Evolutionary conservation across 177 flowering plant species (phyloP).

Genomic region (Telopea speciosissima): DNA sequence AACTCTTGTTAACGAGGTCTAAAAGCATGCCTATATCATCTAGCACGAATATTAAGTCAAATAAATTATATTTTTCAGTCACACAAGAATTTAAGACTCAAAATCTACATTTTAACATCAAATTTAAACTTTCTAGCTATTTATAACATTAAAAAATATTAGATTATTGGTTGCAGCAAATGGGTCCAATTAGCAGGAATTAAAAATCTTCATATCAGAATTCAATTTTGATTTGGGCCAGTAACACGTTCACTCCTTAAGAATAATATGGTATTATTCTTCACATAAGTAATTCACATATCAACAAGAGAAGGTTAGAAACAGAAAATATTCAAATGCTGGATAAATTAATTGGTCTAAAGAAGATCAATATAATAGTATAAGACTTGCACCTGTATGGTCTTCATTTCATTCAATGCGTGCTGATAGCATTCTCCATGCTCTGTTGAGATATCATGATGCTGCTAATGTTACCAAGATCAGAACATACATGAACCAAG

Average conservation of each 20-base stretch:
- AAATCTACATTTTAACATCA: not conserved
- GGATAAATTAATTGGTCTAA: not conserved
- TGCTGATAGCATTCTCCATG: slow-evolving; percentile 25
- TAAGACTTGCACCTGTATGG: slow-evolving; percentile 31
- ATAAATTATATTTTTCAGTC: not conserved
- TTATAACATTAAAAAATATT: not conserved
- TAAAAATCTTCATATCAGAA: not conserved
- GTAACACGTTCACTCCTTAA: not conserved
- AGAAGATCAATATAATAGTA: not conserved
- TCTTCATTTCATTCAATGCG: slow-evolving; percentile 51
- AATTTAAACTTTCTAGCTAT: not conserved
- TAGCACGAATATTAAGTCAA: not conserved
- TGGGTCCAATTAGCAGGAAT: not conserved
- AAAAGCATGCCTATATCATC: not conserved
- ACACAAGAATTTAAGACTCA: not conserved
- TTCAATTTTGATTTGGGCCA: not conserved
- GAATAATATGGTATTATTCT: not conserved
- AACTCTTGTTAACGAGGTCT: not conserved
- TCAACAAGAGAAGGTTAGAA: not conserved
- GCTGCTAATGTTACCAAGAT: slow-evolving; percentile 1
- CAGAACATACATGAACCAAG: not conserved
- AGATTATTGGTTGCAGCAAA: not conserved
- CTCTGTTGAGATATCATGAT: slow-evolving; percentile 9
- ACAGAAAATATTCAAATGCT: not conserved
- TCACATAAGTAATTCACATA: not conserved